Base-by-base conservation (phyloP, 2,329 filamentous ascomycete species). In the Xylaria sp. region DNA sequence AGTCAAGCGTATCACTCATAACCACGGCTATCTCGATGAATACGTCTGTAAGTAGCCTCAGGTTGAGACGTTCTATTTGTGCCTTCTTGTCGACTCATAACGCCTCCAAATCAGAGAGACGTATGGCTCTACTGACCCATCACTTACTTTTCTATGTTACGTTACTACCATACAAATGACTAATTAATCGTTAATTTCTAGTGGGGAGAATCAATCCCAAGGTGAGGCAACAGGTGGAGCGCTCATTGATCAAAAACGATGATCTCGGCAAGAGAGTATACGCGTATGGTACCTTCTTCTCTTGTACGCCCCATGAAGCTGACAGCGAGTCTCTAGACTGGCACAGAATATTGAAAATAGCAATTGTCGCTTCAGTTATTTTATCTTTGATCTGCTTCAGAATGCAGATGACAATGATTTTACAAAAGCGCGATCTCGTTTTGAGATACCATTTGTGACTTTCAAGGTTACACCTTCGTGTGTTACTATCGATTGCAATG, bases 331-430 rank as follows among this genome's bases (percentile, higher is more conserved):
- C 11, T 21, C 17, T 45, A 82, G 80, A 6, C 63, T 82, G 15
- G 76, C 77, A 1, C 74, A 75, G 37, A 77, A 81, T 35, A 66
- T 83, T 0, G 80, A 82, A 62, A 71, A 74, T 0, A 80, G 74
- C 49, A 73, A 77, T 4, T 74, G 79, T 0, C 76, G 79, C 37
- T 85, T 84, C 4, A 74, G 79, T 0, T 76, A 79, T 38, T 85
- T 84, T 65, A 72, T 85, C 1, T 81, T 83, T 33, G 83, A 86
- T 66, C 69, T 86, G 0, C 75, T 85, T 0, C 83, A 84, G 61
- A 86, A 86, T 66, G 81, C 81, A 2, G 83, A 85, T 47, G 82
- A 85, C 69, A 84, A 83, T 57, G 53, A 61, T 12, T 85, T 80
- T 65, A 62, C 7, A 14, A 69, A 53, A 12, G 72, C 74, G 0